Base-by-base conservation (phyloP, 805 yeast species). In the Starmerella stellata region DNA sequence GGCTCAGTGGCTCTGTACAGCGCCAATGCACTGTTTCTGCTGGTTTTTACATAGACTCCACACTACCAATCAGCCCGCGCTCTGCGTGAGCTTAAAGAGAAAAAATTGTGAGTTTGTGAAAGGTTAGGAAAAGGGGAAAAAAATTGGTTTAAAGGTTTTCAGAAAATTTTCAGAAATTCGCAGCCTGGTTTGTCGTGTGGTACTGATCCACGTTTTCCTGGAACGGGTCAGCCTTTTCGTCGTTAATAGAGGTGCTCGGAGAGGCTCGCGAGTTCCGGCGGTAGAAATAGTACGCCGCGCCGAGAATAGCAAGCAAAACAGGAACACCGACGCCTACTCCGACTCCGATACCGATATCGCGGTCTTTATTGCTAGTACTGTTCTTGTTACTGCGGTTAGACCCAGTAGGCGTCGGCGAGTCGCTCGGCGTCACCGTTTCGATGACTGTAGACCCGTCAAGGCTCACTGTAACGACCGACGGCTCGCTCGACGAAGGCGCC, bases 321-420 rank as follows among this genome's bases (percentile, higher is more conserved):
- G 85, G 79, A 1, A 74, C 72, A 38, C 80, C 80, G 13, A 78
- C 67, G 39, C 83, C 83, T 4, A 76, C 75, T 21, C 72, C 75
- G 42, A 75, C 74, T 30, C 83, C 83, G 38, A 75, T 66, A 19
- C 76, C 70, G 27, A 75, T 66, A 40, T 66, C 67, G 39, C 69
- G 47, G 39, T 36, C 40, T 30, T 32, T 48, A 28, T 46, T 32
- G 35, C 33, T 31, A 21, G 18, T 33, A 14, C 14, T 9, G 28
- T 11, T 17, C 8, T 32, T 30, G 36, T 16, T 23, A 25, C 20
- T 20, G 7, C 21, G n/a, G n/a, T 14, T 30, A 17, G 34, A 11
- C 7, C 28, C 27, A 5, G 38, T 19, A 4, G 41, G 13, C 5
- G 38, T 14, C n/a, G 25, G 7, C 9, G 34, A 16, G 25, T 18